These are phyloP conservation scores for Aegilops umbellulata DNA, from an alignment of 176 grass and related monocot species.

Conservation along the genomic window DNA sequence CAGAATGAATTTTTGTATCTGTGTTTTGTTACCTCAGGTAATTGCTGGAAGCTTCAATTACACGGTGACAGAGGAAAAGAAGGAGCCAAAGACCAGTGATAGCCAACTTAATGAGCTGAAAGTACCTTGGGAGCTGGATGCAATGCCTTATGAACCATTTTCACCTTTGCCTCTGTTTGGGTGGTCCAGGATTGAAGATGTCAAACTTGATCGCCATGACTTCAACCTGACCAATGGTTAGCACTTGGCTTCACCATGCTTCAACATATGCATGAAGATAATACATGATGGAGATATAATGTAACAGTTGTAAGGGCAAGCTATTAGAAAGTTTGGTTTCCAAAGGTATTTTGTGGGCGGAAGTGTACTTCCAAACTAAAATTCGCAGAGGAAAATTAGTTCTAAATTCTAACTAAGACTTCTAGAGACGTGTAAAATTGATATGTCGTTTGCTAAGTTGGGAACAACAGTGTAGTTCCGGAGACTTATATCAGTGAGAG, in stretches of 20 bases:
- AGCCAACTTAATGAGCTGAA: conserved; percentile 9
- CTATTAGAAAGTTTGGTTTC: neutral
- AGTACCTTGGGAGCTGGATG: conserved; percentile 14
- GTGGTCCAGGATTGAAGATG: conserved; percentile 2
- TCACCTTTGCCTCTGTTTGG: conserved; percentile 3
- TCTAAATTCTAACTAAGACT: neutral
- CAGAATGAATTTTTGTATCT: neutral
- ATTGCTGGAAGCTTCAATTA: conserved; percentile 46
- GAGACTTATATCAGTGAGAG: neutral
- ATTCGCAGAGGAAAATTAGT: neutral
- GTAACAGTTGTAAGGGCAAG: neutral
- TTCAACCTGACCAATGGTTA: conserved; percentile 11
- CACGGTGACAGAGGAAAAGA: conserved; percentile 22
- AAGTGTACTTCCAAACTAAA: neutral
- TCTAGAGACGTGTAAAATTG: neutral
- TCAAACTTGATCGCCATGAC: neutral
- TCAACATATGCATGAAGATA: neutral
- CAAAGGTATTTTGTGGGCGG: neutral
- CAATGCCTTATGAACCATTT: neutral
- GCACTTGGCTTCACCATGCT: neutral
- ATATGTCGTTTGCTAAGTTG: neutral
- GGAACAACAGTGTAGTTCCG: no score
- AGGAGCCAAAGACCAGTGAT: neutral
- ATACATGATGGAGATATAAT: neutral
- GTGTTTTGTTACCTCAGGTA: conserved; percentile 26